Evolutionary conservation across 495 filamentous ascomycete species (phyloP).

Genomic region (Pyrenula massariospora): DNA sequence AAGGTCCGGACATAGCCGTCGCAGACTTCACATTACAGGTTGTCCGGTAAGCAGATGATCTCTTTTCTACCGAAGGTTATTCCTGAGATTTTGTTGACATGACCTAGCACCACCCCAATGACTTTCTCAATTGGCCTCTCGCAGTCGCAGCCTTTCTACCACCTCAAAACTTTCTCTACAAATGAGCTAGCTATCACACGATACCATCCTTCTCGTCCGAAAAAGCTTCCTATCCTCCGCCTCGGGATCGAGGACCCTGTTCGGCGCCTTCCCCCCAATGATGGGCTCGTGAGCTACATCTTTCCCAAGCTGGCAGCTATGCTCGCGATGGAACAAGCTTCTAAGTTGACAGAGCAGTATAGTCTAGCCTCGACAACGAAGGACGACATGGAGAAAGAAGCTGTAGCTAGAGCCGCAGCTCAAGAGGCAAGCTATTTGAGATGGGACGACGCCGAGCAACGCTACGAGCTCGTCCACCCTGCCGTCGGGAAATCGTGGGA

Average conservation of each 20-base stretch:
- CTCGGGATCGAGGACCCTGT: slow-evolving; percentile 47
- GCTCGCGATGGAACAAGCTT: slow-evolving; percentile 54
- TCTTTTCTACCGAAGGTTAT: not conserved
- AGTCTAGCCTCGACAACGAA: slow-evolving; percentile 28
- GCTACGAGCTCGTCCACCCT: slow-evolving; percentile 66
- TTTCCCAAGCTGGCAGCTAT: slow-evolving; percentile 60
- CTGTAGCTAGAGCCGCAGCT: slow-evolving; percentile 52
- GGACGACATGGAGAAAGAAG: slow-evolving; percentile 37
- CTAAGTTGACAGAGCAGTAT: slow-evolving; percentile 28
- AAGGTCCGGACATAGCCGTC: slow-evolving; percentile 23
- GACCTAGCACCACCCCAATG: slow-evolving; percentile 14
- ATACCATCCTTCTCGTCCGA: slow-evolving; percentile 22
- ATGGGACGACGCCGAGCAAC: slow-evolving; percentile 49
- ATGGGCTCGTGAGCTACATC: slow-evolving; percentile 62
- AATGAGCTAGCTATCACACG: slow-evolving; percentile 28
- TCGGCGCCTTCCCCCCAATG: slow-evolving; percentile 46
- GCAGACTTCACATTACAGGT: slow-evolving; percentile 32
- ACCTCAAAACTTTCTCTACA: slow-evolving; percentile 28
- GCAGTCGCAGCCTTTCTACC: slow-evolving; percentile 31
- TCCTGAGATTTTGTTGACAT: not conserved
- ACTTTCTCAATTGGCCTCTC: slow-evolving; percentile 27
- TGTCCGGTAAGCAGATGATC: slow-evolving; percentile 22
- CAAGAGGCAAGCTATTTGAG: slow-evolving; percentile 61
- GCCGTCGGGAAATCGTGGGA: slow-evolving; percentile 19
- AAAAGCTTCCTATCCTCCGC: slow-evolving; percentile 37